These are phyloP conservation scores for Linaria vulgaris DNA, from an alignment of 257 asterid species.

Conservation along the genomic window DNA sequence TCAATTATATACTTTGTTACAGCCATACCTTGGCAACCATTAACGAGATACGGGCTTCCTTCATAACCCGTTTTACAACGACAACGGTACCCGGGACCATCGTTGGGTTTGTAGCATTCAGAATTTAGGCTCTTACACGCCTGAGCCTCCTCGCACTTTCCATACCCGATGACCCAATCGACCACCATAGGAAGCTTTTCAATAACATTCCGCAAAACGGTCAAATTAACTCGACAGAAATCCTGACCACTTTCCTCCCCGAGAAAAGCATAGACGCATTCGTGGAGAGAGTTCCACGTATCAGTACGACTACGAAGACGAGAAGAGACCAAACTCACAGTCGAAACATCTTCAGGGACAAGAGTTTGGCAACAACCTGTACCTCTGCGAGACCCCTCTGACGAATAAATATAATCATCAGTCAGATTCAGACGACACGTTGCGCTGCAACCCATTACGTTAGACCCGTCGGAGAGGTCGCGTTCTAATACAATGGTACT, in stretches of 20 bases:
- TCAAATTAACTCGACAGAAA: neutral
- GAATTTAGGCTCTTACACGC: slow-evolving; percentile 25
- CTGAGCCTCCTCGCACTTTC: slow-evolving; percentile 21
- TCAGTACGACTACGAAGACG: neutral
- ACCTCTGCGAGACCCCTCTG: slow-evolving; percentile 9
- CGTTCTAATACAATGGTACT: neutral
- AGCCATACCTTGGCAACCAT: slow-evolving; percentile 29
- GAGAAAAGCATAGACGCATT: slow-evolving; percentile 28
- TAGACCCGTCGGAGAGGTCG: neutral
- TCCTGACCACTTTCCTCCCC: slow-evolving; percentile 19
- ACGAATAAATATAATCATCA: neutral
- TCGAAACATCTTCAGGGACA: slow-evolving; percentile 13
- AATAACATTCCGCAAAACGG: slow-evolving; percentile 2
- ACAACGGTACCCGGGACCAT: slow-evolving; percentile 32
- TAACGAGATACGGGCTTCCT: slow-evolving; percentile 31
- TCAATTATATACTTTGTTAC: too few relatives aligned
- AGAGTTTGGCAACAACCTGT: slow-evolving; percentile 26
- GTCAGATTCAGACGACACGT: neutral
- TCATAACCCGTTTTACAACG: slow-evolving; percentile 23
- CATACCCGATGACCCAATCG: slow-evolving; percentile 31
- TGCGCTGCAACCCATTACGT: slow-evolving; percentile 26
- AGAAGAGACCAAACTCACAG: neutral
- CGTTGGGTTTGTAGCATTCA: slow-evolving; percentile 3
- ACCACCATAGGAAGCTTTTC: slow-evolving; percentile 22
- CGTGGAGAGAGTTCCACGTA: neutral